Conservation (phyloP, 768 basidiomycete species). For the Multifurca ochricompacta region DNA sequence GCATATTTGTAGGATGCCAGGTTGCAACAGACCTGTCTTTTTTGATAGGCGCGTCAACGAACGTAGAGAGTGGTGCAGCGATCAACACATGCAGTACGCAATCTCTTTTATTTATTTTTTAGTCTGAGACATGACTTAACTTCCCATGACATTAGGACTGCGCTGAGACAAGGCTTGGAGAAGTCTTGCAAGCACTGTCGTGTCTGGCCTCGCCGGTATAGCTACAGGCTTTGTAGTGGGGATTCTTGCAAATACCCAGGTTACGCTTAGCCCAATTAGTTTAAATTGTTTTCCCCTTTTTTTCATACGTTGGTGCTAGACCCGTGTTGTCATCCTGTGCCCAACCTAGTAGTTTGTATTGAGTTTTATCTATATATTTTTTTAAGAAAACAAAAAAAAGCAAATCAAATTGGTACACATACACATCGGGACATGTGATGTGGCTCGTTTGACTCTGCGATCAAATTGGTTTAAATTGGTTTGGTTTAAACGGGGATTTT, state of each 20-base stretch:
- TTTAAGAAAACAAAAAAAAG: no score
- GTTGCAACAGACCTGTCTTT: neutral
- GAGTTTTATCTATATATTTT: no score
- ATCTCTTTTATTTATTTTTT: neutral
- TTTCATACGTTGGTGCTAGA: no score
- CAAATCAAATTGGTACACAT: no score
- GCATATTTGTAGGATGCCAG: neutral
- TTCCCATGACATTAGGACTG: neutral
- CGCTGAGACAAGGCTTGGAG: neutral
- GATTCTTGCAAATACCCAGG: neutral
- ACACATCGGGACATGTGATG: no score
- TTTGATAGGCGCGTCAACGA: neutral
- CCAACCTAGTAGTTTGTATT: no score
- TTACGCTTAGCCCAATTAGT: no score
- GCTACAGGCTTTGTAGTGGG: neutral
- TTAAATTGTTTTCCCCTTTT: neutral
- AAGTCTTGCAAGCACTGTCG: neutral
- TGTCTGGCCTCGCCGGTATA: neutral
- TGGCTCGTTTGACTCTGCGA: no score
- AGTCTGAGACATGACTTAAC: neutral
- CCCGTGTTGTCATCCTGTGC: no score
- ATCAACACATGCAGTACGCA: conserved; percentile 1
- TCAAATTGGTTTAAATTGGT: no score
- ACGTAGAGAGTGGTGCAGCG: conserved; percentile 5
- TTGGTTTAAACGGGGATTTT: no score